Evolutionary conservation across 441 rosid genomes (phyloP).

Genomic region (Jatropha podagrica): DNA sequence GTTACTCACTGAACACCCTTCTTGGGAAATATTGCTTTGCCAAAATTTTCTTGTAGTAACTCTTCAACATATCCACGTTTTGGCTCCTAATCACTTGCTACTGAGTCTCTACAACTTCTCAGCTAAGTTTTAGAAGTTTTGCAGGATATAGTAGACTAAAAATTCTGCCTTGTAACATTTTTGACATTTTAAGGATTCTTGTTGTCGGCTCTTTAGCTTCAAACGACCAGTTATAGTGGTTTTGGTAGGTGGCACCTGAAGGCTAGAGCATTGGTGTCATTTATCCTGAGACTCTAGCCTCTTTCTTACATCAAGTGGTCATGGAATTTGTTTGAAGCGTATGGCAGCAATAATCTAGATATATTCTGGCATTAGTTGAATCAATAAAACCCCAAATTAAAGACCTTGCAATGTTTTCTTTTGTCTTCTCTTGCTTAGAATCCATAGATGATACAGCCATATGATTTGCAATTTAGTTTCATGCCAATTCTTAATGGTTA

Average conservation of each 20-base stretch:
- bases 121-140: not conserved
- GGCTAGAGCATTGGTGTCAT: not conserved
- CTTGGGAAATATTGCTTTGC: not conserved
- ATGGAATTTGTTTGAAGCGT: not conserved
- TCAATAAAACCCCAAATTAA: no score
- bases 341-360: not conserved
- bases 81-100: not conserved
- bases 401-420: not conserved
- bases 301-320: not conserved
- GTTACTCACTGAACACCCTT: not conserved
- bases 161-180: no score
- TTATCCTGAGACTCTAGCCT: not conserved
- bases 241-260: no score
- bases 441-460: not conserved
- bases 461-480: not conserved
- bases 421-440: not conserved
- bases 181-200: not conserved
- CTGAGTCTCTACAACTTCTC: no score
- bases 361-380: not conserved
- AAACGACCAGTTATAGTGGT: no score
- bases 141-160: not conserved
- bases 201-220: not conserved
- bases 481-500: not conserved
- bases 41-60: not conserved
- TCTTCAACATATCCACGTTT: not conserved